Evolutionary conservation across 164 flowering plant species (phyloP), one percentile per base, ranked within the genome.

Genomic region (Vitis cinerea): DNA sequence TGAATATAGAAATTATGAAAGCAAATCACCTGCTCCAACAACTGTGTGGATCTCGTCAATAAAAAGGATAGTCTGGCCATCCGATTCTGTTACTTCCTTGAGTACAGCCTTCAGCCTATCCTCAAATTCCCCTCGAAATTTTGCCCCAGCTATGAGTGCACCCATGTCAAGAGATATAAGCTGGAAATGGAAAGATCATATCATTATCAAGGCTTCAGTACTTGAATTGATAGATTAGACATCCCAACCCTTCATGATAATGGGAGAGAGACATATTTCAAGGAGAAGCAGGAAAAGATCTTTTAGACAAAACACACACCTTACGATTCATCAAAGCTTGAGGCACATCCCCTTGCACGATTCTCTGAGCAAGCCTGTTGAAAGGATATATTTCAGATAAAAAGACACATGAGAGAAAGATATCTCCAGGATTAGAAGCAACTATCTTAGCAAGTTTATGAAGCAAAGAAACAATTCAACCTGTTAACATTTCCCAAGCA

Each of bases 141-240:
- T 93, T n/a, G 99, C 97, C 30, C 99, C 98, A 75, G 99, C 99
- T 70, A 96, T 92, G 44, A 96, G 94, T 5, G 98, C 88, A 68
- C 98, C 99, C 99, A 96, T 88, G 80, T 93, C 99, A 75, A 95
- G 92, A n/a, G 99, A 93, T 77, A 95, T 89, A 72, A 95, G 86
- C 99, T 95, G 86, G n/a, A 78, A 76, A 63, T 49, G 49, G 23
- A 66, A 59, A 56, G 10, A 48, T 52, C 29, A 63, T 14, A 57
- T 23, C 14, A 10, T 12, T 55, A 29, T 10, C 14, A 4, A 23
- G 16, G 66, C 48, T 49, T 15, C 19, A n/a, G 8, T 37, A 47
- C 7, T 63, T 5, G 56, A 1, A 29, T 37, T 12, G 12, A 30
- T 15, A 29, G 30, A 7, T 4, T 12, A 60, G 59, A 52, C 9